Evolutionary conservation across 305 asterid genomes (phyloP).

Genomic region (Fraxinus xanthoxyloides): DNA sequence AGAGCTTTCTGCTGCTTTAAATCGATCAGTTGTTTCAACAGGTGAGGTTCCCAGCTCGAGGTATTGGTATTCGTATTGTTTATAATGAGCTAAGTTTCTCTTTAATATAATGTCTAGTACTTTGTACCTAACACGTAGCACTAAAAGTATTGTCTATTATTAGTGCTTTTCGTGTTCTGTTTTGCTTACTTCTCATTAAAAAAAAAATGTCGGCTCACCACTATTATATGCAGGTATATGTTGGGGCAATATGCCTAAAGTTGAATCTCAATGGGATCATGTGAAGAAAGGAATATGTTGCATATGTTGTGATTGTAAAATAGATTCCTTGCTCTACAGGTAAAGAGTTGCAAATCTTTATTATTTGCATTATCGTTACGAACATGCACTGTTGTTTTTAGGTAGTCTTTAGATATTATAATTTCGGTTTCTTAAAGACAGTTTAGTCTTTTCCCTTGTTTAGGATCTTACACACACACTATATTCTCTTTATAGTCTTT

Average conservation of each 20-base stretch:
- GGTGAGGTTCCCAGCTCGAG: constrained; percentile 34
- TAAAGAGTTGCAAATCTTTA: constrained; percentile 13
- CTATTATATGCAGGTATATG: constrained; percentile 33
- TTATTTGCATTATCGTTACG: neutral
- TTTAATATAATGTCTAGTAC: neutral
- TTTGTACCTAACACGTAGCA: neutral
- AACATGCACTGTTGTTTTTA: neutral
- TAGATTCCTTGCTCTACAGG: constrained; percentile 79
- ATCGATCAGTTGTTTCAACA: constrained; percentile 44
- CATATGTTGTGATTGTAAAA: constrained; percentile 49
- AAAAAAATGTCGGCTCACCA: neutral
- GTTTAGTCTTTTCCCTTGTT: neutral
- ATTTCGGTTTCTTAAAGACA: neutral
- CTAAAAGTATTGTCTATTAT: neutral
- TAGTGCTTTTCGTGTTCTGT: neutral
- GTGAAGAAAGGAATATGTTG: constrained; percentile 82
- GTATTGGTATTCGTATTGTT: neutral
- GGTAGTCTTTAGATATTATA: neutral
- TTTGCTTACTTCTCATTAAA: neutral
- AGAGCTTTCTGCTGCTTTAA: constrained; percentile 84
- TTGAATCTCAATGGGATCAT: constrained; percentile 54
- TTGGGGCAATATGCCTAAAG: constrained; percentile 26
- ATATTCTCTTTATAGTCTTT: neutral
- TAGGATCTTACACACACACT: neutral
- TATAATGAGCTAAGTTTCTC: neutral